A percentile compares a stretch with the other conserved stretches of the same genome.
These are phyloP conservation scores for Hypoxylon perforatum DNA, from an alignment of 495 filamentous ascomycete genomes.

Conservation along the genomic window DNA sequence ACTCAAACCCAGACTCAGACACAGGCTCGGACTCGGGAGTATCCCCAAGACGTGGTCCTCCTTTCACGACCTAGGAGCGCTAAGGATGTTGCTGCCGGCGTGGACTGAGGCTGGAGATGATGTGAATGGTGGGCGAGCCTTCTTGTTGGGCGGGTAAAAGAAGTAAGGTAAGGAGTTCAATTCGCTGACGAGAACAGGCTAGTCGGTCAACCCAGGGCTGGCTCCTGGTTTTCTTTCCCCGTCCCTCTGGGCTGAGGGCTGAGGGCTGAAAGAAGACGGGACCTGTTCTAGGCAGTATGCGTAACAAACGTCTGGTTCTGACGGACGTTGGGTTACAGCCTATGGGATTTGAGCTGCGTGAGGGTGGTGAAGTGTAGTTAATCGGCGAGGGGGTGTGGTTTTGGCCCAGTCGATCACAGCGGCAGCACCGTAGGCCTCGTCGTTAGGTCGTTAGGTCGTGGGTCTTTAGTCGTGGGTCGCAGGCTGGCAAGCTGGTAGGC, in stretches of 20 bases:
- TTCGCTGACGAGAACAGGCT: constrained; percentile 41
- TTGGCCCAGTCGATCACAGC: constrained; percentile 8
- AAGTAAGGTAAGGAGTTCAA: constrained; percentile 40
- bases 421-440: not conserved
- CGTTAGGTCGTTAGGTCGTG: too few species aligned
- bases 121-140: constrained; percentile 40
- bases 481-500: not conserved
- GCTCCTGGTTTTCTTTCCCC: constrained; percentile 1
- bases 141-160: constrained; percentile 40
- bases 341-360: constrained; percentile 35
- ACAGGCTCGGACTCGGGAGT: not conserved
- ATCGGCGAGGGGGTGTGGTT: constrained; percentile 28
- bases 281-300: constrained; percentile 6
- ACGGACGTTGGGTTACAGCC: constrained; percentile 31
- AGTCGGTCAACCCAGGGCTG: constrained; percentile 25
- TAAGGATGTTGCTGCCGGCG: constrained; percentile 22
- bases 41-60: constrained; percentile 1
- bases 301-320: constrained; percentile 16
- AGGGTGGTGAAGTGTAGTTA: constrained; percentile 27
- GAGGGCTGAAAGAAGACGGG: constrained; percentile 32
- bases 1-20: not conserved
- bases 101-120: constrained; percentile 28
- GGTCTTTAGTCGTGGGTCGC: too few species aligned
- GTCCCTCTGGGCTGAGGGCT: constrained; percentile 26
- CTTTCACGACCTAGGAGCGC: constrained; percentile 33